Conservation (phyloP, 164 flowering plant genomes). For the Macadamia integrifolia region DNA sequence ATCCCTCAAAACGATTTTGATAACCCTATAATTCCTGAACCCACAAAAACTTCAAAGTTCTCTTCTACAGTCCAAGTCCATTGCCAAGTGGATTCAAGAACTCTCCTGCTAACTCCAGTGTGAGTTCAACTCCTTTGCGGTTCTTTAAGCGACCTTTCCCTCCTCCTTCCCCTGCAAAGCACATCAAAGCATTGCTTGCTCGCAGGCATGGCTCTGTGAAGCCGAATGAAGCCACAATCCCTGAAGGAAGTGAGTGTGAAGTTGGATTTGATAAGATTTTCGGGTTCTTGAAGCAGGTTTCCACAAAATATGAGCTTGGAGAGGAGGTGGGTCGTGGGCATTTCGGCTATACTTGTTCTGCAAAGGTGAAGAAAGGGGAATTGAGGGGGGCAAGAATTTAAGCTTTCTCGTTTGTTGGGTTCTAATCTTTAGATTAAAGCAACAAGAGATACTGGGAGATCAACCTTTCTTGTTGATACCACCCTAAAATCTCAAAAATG, state of each 20-base stretch:
- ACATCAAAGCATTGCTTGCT: slow-evolving; percentile 75
- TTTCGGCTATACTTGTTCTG: slow-evolving; percentile 87
- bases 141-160: slow-evolving; percentile 83
- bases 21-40: slow-evolving; percentile 15
- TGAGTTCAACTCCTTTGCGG: slow-evolving; percentile 65
- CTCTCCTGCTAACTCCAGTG: slow-evolving; percentile 70
- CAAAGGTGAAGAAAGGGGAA: slow-evolving; percentile 76
- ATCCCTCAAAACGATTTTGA: slow-evolving; percentile 14
- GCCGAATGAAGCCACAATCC: slow-evolving; percentile 88
- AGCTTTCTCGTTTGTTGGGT: too few relatives aligned
- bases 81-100: slow-evolving; percentile 57
- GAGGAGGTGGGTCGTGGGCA: slow-evolving; percentile 94
- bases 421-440: too few relatives aligned
- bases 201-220: slow-evolving; percentile 83
- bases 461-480: too few relatives aligned
- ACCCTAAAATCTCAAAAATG: too few relatives aligned
- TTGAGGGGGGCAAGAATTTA: slow-evolving; percentile 64
- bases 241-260: slow-evolving; percentile 69
- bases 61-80: slow-evolving; percentile 92
- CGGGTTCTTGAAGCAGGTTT: slow-evolving; percentile 69
- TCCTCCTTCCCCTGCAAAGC: slow-evolving; percentile 99
- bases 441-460: too few relatives aligned
- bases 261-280: slow-evolving; percentile 78
- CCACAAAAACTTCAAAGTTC: slow-evolving; percentile 44
- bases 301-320: slow-evolving; percentile 68